A percentile compares a stretch with the other conserved stretches of the same genome.
Evolutionary conservation across 495 filamentous ascomycete species (phyloP).

Genomic region (Penicillium coprophilum): DNA sequence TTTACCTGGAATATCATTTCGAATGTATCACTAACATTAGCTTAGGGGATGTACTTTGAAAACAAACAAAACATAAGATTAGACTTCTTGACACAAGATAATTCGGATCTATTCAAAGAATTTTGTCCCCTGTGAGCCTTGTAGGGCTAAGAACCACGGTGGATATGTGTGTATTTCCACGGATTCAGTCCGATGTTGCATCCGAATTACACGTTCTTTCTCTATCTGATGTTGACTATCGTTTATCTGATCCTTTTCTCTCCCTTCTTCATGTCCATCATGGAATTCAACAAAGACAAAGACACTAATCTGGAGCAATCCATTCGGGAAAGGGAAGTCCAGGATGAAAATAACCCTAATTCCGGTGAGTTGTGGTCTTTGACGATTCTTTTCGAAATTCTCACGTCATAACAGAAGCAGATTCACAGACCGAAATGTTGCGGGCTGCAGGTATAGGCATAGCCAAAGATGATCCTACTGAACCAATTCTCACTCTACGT

Average conservation of each 20-base stretch:
- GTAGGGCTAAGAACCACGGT: background rate
- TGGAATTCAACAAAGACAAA: background rate
- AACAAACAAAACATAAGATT: background rate
- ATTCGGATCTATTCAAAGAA: background rate
- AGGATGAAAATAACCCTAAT: background rate
- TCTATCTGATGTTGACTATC: conserved; percentile 20
- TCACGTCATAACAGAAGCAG: conserved; percentile 11
- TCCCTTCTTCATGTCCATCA: background rate
- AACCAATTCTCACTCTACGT: conserved; percentile 58
- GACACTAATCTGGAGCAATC: conserved; percentile 4
- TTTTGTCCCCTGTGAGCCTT: background rate
- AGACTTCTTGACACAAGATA: background rate
- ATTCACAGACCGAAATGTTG: conserved; percentile 25
- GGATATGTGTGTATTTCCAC: background rate
- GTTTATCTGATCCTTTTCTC: conserved; percentile 21
- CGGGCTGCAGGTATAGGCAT: conserved; percentile 30
- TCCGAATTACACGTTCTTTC: background rate
- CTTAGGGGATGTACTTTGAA: background rate
- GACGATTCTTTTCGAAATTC: background rate
- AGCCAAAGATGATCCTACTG: conserved; percentile 24
- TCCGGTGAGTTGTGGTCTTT: background rate
- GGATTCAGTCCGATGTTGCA: background rate
- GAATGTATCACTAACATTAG: background rate
- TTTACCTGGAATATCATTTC: background rate
- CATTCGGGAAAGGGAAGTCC: conserved; percentile 4